These are phyloP conservation scores for Apostasia ramifera DNA, from an alignment of 106 monocot species.

Conservation along the genomic window DNA sequence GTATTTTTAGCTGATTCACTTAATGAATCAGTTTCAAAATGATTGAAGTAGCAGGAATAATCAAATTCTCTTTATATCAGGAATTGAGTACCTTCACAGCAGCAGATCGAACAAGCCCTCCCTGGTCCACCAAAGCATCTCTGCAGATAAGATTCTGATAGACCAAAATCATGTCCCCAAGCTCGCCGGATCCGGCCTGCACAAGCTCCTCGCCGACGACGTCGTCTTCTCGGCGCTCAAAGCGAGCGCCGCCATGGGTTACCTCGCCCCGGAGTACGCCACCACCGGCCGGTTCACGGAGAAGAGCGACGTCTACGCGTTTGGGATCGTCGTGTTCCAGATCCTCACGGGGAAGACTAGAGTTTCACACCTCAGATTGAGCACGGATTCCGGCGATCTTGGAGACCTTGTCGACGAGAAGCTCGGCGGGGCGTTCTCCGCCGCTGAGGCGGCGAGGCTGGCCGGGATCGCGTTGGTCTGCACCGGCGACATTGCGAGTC, in stretches of 20 bases:
- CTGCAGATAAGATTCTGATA: conserved; percentile 57
- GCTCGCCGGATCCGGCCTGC: conserved; percentile 48
- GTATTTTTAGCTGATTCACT: neutral
- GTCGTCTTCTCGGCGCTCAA: conserved; percentile 66
- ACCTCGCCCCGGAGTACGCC: conserved; percentile 51
- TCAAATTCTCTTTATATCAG: conserved; percentile 24
- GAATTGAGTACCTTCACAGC: conserved; percentile 64
- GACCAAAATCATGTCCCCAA: conserved; percentile 53
- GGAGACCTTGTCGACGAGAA: conserved; percentile 52
- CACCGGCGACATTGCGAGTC: conserved; percentile 40
- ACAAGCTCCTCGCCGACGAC: conserved; percentile 65
- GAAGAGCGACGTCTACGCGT: conserved; percentile 76
- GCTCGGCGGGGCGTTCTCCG: conserved; percentile 36
- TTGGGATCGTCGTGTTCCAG: conserved; percentile 61
- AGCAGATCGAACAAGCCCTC: conserved; percentile 43
- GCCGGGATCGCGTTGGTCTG: conserved; percentile 42
- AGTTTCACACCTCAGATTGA: conserved; percentile 24
- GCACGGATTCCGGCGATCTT: conserved; percentile 25
- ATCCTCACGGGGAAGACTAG: conserved; percentile 46
- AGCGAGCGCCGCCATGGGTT: conserved; percentile 66
- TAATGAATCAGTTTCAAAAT: neutral
- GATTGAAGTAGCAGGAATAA: too few relatives aligned
- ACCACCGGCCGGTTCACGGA: conserved; percentile 63
- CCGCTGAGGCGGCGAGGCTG: conserved; percentile 50
- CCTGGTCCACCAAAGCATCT: conserved; percentile 73